These are phyloP conservation scores for Hypericum perforatum DNA, from an alignment of 345 rosid genomes.

Conservation along the genomic window DNA sequence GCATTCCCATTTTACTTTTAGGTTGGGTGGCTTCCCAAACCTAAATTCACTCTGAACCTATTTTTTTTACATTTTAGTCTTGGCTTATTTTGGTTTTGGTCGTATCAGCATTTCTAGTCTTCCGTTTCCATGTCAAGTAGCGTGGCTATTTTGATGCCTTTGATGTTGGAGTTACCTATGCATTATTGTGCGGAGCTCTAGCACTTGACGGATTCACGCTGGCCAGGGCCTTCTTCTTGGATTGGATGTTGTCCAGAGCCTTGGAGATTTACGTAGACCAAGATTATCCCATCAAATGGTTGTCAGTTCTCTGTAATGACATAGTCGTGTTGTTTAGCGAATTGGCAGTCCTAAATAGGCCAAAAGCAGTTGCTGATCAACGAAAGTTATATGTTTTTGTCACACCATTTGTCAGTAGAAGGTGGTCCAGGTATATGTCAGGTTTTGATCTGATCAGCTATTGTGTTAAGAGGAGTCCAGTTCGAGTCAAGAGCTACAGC, in stretches of 20 bases:
- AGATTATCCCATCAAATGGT: no score
- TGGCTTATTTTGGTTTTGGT: conserved; percentile 11
- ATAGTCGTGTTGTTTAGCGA: no score
- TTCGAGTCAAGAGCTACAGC: background rate
- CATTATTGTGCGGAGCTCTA: conserved; percentile 14
- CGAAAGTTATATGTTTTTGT: background rate
- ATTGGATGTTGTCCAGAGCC: conserved; percentile 11
- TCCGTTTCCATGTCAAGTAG: background rate
- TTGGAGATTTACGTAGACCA: no score
- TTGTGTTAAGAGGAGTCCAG: background rate
- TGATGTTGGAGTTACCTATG: conserved; percentile 5
- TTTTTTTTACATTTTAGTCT: no score
- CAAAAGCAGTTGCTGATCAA: no score
- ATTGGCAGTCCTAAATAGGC: no score
- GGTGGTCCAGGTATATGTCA: conserved; percentile 11
- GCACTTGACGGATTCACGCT: conserved; percentile 8
- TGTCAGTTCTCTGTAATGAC: no score
- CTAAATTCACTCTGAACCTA: no score
- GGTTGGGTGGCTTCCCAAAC: no score
- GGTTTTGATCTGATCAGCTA: conserved; percentile 7
- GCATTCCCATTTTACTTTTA: no score
- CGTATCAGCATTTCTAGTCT: background rate
- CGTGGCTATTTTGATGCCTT: background rate
- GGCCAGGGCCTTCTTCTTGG: conserved; percentile 1
- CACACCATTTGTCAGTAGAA: background rate